These are phyloP conservation scores for Fusarium sp. DNA, from an alignment of 2,329 filamentous ascomycete species.

Conservation along the genomic window DNA sequence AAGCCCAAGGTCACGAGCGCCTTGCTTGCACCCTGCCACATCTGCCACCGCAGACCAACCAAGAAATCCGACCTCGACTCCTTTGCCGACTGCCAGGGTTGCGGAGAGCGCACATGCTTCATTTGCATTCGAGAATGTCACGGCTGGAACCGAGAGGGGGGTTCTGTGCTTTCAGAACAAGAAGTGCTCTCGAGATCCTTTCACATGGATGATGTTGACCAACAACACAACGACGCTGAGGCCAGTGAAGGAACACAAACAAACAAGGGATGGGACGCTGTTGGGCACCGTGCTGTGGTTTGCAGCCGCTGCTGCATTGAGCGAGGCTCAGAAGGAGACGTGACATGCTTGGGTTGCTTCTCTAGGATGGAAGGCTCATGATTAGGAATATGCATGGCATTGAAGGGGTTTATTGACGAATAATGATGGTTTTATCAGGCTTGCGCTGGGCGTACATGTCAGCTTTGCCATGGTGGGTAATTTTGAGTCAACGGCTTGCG, in stretches of 20 bases:
- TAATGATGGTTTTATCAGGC: slow-evolving; percentile 33
- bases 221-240: slow-evolving; percentile 18
- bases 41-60: slow-evolving; percentile 73
- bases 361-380: slow-evolving; percentile 54
- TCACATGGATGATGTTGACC: slow-evolving; percentile 62
- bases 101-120: slow-evolving; percentile 71
- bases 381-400: slow-evolving; percentile 5
- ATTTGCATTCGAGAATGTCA: slow-evolving; percentile 74
- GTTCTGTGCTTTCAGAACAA: slow-evolving; percentile 46
- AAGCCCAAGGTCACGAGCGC: slow-evolving; percentile 31
- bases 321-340: slow-evolving; percentile 70
- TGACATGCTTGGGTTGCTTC: slow-evolving; percentile 73
- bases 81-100: slow-evolving; percentile 72
- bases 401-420: slow-evolving; percentile 24
- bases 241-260: slow-evolving; percentile 23
- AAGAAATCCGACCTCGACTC: slow-evolving; percentile 74
- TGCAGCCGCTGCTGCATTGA: slow-evolving; percentile 78
- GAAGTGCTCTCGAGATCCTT: slow-evolving; percentile 58
- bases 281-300: slow-evolving; percentile 64
- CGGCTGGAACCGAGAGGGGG: slow-evolving; percentile 54
- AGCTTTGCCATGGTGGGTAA: background rate
- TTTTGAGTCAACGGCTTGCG: slow-evolving; percentile 5
- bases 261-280: slow-evolving; percentile 52
- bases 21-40: slow-evolving; percentile 68
- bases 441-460: slow-evolving; percentile 6